phyloP scores from a whole-genome alignment of 1,284 basidiomycete species.

The Peniophora sp. region DNA sequence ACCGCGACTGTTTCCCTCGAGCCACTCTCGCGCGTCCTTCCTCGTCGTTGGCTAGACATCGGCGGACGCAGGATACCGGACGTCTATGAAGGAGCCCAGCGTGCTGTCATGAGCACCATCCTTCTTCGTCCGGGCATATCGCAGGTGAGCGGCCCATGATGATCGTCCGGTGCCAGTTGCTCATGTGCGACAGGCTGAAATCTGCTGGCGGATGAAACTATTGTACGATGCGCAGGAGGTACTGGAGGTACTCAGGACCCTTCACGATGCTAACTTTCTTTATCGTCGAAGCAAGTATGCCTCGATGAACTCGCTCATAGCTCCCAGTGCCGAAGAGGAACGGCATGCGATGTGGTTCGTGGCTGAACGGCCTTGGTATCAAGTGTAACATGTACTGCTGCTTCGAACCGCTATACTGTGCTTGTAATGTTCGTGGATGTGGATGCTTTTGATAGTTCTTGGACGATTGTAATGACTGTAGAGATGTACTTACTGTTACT shows the following conservation, averaged over 20 bases:
- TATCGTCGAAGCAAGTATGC: conserved; percentile 19
- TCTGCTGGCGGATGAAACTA: conserved; percentile 57
- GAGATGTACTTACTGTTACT: too few relatives aligned
- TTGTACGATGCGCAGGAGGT: conserved; percentile 75
- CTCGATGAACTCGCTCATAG: conserved; percentile 8
- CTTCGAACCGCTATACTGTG: too few relatives aligned
- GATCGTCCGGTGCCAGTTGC: not conserved
- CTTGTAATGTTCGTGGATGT: too few relatives aligned
- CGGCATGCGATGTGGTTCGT: conserved; percentile 36
- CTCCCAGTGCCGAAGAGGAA: conserved; percentile 45
- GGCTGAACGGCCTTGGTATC: conserved; percentile 48
- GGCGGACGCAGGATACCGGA: conserved; percentile 50
- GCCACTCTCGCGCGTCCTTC: conserved; percentile 40
- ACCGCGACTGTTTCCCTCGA: conserved; percentile 43
- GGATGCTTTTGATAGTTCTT: too few relatives aligned
- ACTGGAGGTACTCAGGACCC: conserved; percentile 50
- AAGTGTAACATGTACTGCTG: conserved; percentile 10
- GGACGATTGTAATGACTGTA: too few relatives aligned
- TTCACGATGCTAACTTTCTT: conserved; percentile 44
- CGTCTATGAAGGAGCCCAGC: conserved; percentile 62
- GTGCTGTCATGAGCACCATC: conserved; percentile 59
- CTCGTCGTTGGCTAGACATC: conserved; percentile 74
- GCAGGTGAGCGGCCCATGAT: conserved; percentile 40
- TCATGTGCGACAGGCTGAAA: conserved; percentile 38
- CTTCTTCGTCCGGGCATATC: conserved; percentile 66